Evolutionary conservation across 192 early-diverging fungal species (phyloP), one percentile per base, ranked within the genome.

Genomic region (Allomyces javanicus): DNA sequence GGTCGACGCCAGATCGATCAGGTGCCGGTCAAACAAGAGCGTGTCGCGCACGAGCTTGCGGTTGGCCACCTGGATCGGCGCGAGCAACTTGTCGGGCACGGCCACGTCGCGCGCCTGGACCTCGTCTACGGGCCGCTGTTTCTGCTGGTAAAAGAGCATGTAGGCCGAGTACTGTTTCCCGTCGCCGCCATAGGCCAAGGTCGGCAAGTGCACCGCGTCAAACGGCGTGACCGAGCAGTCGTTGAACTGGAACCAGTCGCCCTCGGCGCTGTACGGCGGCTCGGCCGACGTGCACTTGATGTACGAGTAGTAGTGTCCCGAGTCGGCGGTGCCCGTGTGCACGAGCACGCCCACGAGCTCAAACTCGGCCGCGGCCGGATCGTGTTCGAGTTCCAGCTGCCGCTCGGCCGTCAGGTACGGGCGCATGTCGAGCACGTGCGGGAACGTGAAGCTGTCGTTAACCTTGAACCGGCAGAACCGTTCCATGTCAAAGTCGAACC

Each of bases 401-500:
- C 33, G 33, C 33, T 40, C 33, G 25, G 75, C 73, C 50, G 76
- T 63, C n/a, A 77, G 79, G 61, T 80, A 81, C 7, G 78, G 79
- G 43, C 77, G 76, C 84, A 84, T 79, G 61, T 84, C 72, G 6
- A 84, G 65, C 12, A 66, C 50, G 10, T 66, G 69, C 10, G 83
- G 83, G 55, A 85, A 82, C 62, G 80, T 79, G 65, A 85, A 80
- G 4, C 66, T 68, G 62, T 85, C 83, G 62, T 85, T 83, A 63
- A 84, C 76, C 68, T 85, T 85, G 40, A 77, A 71, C 19, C 83
- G 70, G 24, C 71, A 67, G 68, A 84, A 74, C 9, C 77, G 70
- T 25, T 81, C 77, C 76, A 79, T 71, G 43, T 83, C 83, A 26
- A 83, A 77, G 24, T 81, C 79, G 67, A 85, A 85, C 24, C 83